Evolutionary conservation across 2,329 filamentous ascomycete species (phyloP), one percentile per base, ranked within the genome.

Genomic region (Dothideomycetes sp.): DNA sequence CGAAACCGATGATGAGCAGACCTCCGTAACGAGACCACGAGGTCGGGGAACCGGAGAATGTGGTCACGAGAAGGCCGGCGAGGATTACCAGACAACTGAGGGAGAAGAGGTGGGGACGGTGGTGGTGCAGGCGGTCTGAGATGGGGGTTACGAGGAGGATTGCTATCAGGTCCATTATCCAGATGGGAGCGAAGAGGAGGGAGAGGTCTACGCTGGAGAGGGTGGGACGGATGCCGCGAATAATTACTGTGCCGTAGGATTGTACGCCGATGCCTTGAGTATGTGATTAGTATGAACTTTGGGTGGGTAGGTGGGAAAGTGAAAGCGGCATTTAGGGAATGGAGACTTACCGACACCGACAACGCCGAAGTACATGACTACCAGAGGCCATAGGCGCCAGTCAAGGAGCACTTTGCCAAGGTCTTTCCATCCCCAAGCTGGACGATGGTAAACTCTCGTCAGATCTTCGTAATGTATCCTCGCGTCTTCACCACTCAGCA

Each of bases 351-450:
- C 87, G 3, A 94, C 87, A 16, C 87, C 87, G 1, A 94, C 87
- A 3, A 94, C 87, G 15, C 87, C 87, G 64, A 94, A 94, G 64
- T 94, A 94, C 87, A 94, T 94, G 39, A 94, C 56, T 1, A 81
- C 72, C 49, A 94, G 63, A 1, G 87, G 87, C 82, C 85, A 94
- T 13, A 94, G 69, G 3, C 86, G 76, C 87, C 86, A 94, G 61
- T 94, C 87, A 24, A 83, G 69, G 20, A 94, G 64, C 1, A 93
- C 83, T 17, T 68, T 64, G 17, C 68, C 65, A 1, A 94, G 67
- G 50, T 94, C 85, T 40, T 66, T 75, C 46, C 84, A 50, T 1
- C 69, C 79, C 87, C 87, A 94, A 3, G 76, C 70, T 1, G 77
- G 71, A 11, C 76, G 68, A 52, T 87, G 80, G 58, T 94, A 94